Base-by-base conservation (phyloP, 192 early-diverging fungal species). In the Podila verticillata region DNA sequence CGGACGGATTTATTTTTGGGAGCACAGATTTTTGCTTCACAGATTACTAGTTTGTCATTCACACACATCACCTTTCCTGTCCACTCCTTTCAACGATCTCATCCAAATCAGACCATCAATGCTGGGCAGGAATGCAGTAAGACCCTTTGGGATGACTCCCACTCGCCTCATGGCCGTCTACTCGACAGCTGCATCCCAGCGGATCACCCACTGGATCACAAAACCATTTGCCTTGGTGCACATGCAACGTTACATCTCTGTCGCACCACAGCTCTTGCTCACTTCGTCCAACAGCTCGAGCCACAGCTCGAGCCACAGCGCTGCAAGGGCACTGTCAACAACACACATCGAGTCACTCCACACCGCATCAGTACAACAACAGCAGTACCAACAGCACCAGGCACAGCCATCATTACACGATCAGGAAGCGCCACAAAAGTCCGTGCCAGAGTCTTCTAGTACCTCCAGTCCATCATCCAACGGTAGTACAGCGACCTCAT, bases 121-220 rank as follows among this genome's bases (percentile, higher is more conserved):
- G 77, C 57, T 80, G 54, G 77, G 77, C 61, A 67, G 77, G 57
- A 72, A 72, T 59, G 70, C 70, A 20, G 28, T 70, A 51, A 68
- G 77, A 29, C 77, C 77, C 39, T 65, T 80, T 47, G 77, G 77
- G 59, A 79, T 79, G 64, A 34, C 75, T n/a, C 75, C 75, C 22
- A 36, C 68, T 5, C 58, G 77, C 28, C 39, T 80, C 24, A 39
- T 64, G 31, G 65, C 69, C 13, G 32, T 68, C 24, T 79, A 79
- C 60, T 68, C 63, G 31, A 68, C 61, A 7, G 61, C 61, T 13
- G 77, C 66, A 3, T 68, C 77, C n/a, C 30, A 80, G n/a, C 69
- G 77, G 70, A 72, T 80, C 56, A 29, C 70, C 5, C 65, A 80
- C 48, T 80, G 77, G 77, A 72, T 72, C 70, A 59, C 77, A 59